Evolutionary conservation across 371 early-diverging fungal species (phyloP), one percentile per base, ranked within the genome.

Genomic region (Syncephalastrum racemosum): DNA sequence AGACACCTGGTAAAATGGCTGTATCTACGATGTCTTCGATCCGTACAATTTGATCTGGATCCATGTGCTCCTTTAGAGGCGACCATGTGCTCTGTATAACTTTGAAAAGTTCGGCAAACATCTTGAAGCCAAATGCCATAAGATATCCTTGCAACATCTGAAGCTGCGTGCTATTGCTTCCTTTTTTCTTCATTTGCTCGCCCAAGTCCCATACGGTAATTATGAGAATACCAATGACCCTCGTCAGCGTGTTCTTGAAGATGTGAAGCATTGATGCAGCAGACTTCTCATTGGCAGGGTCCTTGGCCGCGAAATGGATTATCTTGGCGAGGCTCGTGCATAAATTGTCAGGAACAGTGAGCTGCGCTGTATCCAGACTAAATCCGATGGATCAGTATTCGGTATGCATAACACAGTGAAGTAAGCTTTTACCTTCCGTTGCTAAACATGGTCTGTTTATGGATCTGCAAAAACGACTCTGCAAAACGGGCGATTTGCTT

Each of bases 151-250:
- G 77, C 16, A 62, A 59, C 1, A 60, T 46, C 16, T 71, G 60
- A 8, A 77, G 59, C 3, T 60, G 36, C 0, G 73, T 41, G 44
- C 73, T 5, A 1, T 48, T 23, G 19, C 44, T 66, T 62, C 67
- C 60, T 58, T 73, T 70, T 19, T 65, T 67, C 31, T 69, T 70
- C 39, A 71, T 53, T 10, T 63, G 63, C 43, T 74, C 74, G 12
- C 70, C 66, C 1, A 72, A 49, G 50, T 71, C 56, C 80, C 80
- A 79, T 2, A 72, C 58, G 8, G 74, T 74, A 25, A 74, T 69
- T 10, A 79, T 36, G 20, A 74, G 36, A 58, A 76, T 79, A 8
- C 62, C 61, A 8, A 72, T 47, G 1, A 64, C 59, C 3, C 76
- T 65, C 14, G 67, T 74, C 4, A 76, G 20, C 0, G 74, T 79